Percentiles rank a stretch among this genome's conserved stretches.
phyloP scores from a whole-genome alignment of 305 asterid species.

The Fraxinus baroniana region DNA sequence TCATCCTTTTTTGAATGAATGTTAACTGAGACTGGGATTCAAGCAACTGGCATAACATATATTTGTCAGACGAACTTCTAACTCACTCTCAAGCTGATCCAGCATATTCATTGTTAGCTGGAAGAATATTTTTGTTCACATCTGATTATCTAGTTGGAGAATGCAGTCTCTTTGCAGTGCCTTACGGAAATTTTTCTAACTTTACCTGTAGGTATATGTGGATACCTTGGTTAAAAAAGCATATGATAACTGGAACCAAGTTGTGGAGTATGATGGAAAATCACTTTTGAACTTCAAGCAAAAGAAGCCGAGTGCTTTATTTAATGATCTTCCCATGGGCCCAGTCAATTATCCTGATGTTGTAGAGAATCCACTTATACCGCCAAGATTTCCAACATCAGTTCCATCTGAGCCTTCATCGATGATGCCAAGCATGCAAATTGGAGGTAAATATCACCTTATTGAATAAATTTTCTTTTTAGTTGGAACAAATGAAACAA shows the following conservation, averaged over 20 bases:
- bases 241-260: constrained; percentile 89
- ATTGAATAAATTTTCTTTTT: background rate
- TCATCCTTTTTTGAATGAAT: background rate
- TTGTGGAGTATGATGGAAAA: constrained; percentile 92
- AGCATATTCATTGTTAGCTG: background rate
- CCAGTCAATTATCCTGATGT: constrained; percentile 55
- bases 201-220: constrained; percentile 59
- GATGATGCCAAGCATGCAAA: constrained; percentile 50
- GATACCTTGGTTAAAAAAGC: constrained; percentile 90
- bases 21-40: background rate
- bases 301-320: constrained; percentile 44
- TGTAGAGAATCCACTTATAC: constrained; percentile 54
- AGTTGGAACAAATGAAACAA: background rate
- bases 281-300: constrained; percentile 71
- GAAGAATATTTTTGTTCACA: background rate
- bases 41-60: background rate
- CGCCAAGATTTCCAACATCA: constrained; percentile 45
- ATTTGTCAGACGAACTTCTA: background rate
- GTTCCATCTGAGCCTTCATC: constrained; percentile 48
- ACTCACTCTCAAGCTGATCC: background rate
- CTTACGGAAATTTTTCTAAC: background rate
- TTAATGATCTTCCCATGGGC: constrained; percentile 53
- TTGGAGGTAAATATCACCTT: constrained; percentile 57
- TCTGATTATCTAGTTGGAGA: background rate
- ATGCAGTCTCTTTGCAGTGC: too few relatives aligned